Conservation (phyloP, 2,329 filamentous ascomycete species). For the Botrytis elliptica region DNA sequence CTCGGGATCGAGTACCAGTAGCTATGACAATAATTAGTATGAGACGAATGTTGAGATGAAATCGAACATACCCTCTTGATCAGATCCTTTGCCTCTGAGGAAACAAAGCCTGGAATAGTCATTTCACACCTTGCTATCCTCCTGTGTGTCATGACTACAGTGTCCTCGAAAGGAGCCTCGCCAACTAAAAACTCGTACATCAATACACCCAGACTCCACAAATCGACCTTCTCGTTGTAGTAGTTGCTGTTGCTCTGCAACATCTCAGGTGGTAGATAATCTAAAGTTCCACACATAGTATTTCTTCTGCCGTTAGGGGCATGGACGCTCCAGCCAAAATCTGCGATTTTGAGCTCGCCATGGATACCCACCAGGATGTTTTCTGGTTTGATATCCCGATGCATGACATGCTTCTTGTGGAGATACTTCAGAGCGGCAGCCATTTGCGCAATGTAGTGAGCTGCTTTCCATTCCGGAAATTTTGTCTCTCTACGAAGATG, state of each 20-base stretch:
- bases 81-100: slow-evolving; percentile 82
- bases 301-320: slow-evolving; percentile 90
- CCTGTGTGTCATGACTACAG: slow-evolving; percentile 87
- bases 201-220: slow-evolving; percentile 93
- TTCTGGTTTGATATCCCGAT: slow-evolving; percentile 96
- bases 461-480: slow-evolving; percentile 70
- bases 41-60: background rate
- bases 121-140: slow-evolving; percentile 89
- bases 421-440: slow-evolving; percentile 83
- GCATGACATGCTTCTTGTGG: slow-evolving; percentile 96
- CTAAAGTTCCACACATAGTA: slow-evolving; percentile 95
- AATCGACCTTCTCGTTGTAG: slow-evolving; percentile 92
- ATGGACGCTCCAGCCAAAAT: slow-evolving; percentile 98
- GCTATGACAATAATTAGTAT: slow-evolving; percentile 46
- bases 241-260: slow-evolving; percentile 83
- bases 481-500: slow-evolving; percentile 65
- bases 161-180: slow-evolving; percentile 96
- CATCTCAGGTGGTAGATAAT: slow-evolving; percentile 99
- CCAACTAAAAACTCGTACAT: slow-evolving; percentile 96
- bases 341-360: slow-evolving; percentile 96
- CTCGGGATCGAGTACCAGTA: slow-evolving; percentile 89
- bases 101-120: slow-evolving; percentile 87
- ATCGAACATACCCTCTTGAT: slow-evolving; percentile 73
- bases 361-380: slow-evolving; percentile 96
- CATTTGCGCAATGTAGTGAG: slow-evolving; percentile 74